These are phyloP conservation scores for Botryotinia convoluta DNA, from an alignment of 2,329 filamentous ascomycete genomes.

Conservation along the genomic window DNA sequence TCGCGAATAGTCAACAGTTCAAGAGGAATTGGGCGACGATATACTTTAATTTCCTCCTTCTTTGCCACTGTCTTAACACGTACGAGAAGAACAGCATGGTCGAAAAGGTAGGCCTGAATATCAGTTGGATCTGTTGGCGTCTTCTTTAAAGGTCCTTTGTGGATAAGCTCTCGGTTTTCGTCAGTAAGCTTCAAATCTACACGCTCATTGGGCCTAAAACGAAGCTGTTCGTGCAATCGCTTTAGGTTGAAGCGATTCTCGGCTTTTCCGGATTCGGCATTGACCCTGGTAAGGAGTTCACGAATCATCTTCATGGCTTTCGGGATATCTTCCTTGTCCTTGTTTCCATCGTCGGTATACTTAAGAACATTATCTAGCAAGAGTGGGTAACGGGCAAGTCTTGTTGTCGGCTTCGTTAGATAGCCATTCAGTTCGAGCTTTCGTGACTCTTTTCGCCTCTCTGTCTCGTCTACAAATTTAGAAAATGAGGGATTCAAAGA, in stretches of 20 bases:
- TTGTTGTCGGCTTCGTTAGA: slow-evolving; percentile 93
- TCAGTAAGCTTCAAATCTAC: slow-evolving; percentile 94
- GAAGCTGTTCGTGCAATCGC: slow-evolving; percentile 85
- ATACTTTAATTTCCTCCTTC: slow-evolving; percentile 90
- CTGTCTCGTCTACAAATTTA: slow-evolving; percentile 94
- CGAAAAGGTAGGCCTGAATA: slow-evolving; percentile 92
- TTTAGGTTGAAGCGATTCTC: slow-evolving; percentile 97
- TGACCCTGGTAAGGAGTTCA: slow-evolving; percentile 83
- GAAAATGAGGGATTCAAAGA: slow-evolving; percentile 79
- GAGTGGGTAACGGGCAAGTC: slow-evolving; percentile 89
- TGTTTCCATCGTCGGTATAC: slow-evolving; percentile 82
- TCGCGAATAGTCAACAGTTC: slow-evolving; percentile 91
- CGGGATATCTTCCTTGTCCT: slow-evolving; percentile 88
- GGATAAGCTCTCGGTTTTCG: slow-evolving; percentile 86
- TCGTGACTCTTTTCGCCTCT: slow-evolving; percentile 90
- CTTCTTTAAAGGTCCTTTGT: slow-evolving; percentile 94
- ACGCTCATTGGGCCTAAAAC: slow-evolving; percentile 84
- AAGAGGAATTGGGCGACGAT: slow-evolving; percentile 88
- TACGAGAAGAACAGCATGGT: slow-evolving; percentile 90
- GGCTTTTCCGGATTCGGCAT: slow-evolving; percentile 91
- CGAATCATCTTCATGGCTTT: slow-evolving; percentile 84
- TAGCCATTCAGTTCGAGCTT: slow-evolving; percentile 98
- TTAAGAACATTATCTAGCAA: slow-evolving; percentile 90
- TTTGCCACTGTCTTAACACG: slow-evolving; percentile 90
- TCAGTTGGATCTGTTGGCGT: slow-evolving; percentile 82